phyloP scores from a whole-genome alignment of 345 rosid genomes.

The Citrus reticulata region DNA sequence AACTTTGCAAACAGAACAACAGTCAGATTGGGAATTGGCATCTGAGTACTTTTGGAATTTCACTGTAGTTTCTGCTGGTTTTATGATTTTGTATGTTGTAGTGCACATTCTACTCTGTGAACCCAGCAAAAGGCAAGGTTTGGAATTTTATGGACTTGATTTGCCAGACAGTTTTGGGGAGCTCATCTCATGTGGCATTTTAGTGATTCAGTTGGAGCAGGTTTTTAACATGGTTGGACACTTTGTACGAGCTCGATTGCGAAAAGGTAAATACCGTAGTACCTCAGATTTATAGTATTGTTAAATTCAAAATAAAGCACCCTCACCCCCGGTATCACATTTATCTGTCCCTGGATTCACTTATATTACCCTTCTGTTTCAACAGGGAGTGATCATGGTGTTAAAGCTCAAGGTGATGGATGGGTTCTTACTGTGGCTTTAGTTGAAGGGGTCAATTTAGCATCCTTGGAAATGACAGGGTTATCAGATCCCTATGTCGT shows the following conservation, averaged over 20 bases:
- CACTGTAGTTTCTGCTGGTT: conserved; percentile 49
- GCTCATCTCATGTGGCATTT: conserved; percentile 51
- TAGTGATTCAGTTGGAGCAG: conserved; percentile 60
- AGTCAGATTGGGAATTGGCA: conserved; percentile 64
- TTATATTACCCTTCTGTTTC: conserved; percentile 11
- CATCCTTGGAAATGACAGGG: conserved; percentile 53
- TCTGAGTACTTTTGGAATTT: conserved; percentile 63
- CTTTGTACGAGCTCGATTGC: conserved; percentile 71
- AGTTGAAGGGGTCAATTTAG: conserved; percentile 64
- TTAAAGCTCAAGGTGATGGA: conserved; percentile 72
- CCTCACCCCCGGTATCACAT: background rate
- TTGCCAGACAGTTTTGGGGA: conserved; percentile 93
- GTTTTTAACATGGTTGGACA: conserved; percentile 57
- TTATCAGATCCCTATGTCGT: conserved; percentile 75
- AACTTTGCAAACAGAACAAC: conserved; percentile 54
- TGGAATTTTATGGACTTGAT: conserved; percentile 70
- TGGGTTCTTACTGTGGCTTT: conserved; percentile 91
- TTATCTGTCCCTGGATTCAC: conserved; percentile 1
- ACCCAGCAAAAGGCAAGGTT: conserved; percentile 51
- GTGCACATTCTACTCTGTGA: conserved; percentile 55
- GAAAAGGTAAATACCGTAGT: conserved; percentile 41
- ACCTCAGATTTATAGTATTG: background rate
- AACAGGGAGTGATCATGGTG: conserved; percentile 67
- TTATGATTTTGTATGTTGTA: conserved; percentile 50
- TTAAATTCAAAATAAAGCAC: background rate